Base-by-base conservation (phyloP, 2,329 filamentous ascomycete genomes). In the Calycina marina region DNA sequence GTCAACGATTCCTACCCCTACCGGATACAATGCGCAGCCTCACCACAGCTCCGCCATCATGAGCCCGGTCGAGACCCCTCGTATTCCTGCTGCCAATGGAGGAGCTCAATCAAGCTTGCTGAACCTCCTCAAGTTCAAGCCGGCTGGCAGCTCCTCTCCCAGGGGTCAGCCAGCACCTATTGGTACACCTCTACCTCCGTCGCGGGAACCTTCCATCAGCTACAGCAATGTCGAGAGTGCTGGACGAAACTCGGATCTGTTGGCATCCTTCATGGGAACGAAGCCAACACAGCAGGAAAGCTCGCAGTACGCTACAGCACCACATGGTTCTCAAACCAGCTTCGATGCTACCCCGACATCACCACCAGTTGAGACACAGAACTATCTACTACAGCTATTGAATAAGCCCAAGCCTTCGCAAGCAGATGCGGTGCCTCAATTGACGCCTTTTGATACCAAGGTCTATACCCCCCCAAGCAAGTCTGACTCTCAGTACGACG, bases 301-400 rank as follows among this genome's bases (percentile, higher is more conserved):
- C 28, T 38, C 43, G n/a, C 45, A 45, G 30, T 13, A 8, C 10
- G 10, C 25, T 13, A 37, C 46, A 13, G 36, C 47, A 27, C 37
- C 48, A 18, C 47, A 50, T 28, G 30, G 38, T 16, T 25, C 38
- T 27, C 39, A 38, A 18, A 32, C 36, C 12, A 40, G 28, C 25
- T 50, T 49, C 28, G 37, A 32, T 24, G 69, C 66, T 57, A 61
- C 56, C 40, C 56, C 61, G 15, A 60, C 60, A 18, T 61, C 68
- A 26, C 68, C 72, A 32, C 58, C 68, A 14, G 66, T 72, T 28
- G 77, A 84, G 53, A 82, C 85, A 4, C 81, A 92, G 55, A 77
- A 88, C 41, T 81, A 90, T 50, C 65, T 98, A 29, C 72, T 96
- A 40, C 79, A 83, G 46, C 65, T 96, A 37, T 68, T 98, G 41